phyloP scores from a whole-genome alignment of 306 rosid species.

The Boehmeria nivea region DNA sequence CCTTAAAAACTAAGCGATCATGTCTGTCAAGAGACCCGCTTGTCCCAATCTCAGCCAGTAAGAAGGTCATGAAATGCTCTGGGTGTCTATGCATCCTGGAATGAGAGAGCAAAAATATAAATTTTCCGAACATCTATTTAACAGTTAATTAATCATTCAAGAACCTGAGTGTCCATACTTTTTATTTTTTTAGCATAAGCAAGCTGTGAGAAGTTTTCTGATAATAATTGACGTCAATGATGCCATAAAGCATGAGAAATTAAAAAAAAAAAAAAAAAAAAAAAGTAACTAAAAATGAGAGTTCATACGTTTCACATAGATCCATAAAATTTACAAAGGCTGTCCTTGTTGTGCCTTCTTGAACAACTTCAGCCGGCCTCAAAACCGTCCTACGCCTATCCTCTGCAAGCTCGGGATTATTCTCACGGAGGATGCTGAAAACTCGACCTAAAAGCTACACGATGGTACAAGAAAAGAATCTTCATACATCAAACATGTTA shows the following conservation, averaged over 20 bases:
- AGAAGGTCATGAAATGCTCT: background rate
- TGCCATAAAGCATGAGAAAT: background rate
- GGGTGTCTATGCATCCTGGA: constrained; percentile 1
- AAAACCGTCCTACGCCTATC: constrained; percentile 81
- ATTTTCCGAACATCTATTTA: no score
- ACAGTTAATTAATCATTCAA: no score
- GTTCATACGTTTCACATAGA: constrained; percentile 56
- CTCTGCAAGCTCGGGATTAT: constrained; percentile 91
- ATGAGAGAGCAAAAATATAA: no score
- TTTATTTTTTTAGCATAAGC: no score
- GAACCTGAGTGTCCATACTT: no score
- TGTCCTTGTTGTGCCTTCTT: constrained; percentile 90
- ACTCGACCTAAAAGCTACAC: constrained; percentile 85
- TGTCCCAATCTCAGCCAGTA: background rate
- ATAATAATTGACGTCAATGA: no score
- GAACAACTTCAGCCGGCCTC: constrained; percentile 97
- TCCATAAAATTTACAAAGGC: constrained; percentile 92
- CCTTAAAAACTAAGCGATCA: background rate
- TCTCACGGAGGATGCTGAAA: constrained; percentile 76
- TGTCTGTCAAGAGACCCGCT: background rate
- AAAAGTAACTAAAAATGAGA: no score
- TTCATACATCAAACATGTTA: no score
- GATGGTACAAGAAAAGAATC: no score
- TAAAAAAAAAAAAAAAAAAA: background rate
- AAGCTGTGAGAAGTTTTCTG: no score